Percentiles rank a stretch among this genome's conserved stretches.
Evolutionary conservation across 768 basidiomycete genomes (phyloP).

Genomic region (Pulveroboletus ravenelii): DNA sequence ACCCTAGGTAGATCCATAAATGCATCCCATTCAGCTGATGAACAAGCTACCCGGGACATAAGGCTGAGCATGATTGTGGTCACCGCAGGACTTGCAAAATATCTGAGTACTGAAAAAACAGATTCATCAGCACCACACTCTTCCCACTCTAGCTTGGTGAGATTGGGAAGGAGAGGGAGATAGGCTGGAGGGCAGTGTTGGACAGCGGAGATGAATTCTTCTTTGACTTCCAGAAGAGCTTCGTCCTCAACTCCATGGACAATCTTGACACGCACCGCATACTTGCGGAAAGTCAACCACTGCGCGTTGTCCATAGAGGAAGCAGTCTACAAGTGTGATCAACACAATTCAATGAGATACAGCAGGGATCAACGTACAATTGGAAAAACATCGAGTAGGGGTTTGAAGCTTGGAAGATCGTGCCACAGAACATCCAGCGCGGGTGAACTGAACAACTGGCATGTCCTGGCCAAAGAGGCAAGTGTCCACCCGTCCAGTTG

Average conservation of each 20-base stretch:
- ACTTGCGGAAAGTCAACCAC: conserved; percentile 19
- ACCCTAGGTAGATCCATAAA: conserved; percentile 12
- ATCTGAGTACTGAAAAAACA: conserved; percentile 11
- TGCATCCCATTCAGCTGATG: conserved; percentile 8
- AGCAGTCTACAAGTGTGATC: background rate
- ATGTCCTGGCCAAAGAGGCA: conserved; percentile 9
- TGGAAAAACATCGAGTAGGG: conserved; percentile 6
- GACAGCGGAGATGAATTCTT: conserved; percentile 9
- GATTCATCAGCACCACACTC: conserved; percentile 2
- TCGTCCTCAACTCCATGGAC: conserved; percentile 3
- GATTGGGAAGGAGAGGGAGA: conserved; percentile 22
- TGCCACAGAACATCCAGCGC: conserved; percentile 13
- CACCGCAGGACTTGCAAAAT: conserved; percentile 11
- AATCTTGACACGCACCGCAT: conserved; percentile 21
- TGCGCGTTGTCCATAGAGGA: conserved; percentile 4
- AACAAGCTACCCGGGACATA: conserved; percentile 8
- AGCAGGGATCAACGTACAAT: background rate
- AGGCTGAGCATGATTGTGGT: conserved; percentile 12
- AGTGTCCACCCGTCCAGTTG: conserved; percentile 1
- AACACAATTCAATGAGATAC: background rate
- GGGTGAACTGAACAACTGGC: conserved; percentile 10
- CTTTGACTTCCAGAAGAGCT: background rate
- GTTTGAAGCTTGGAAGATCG: conserved; percentile 8
- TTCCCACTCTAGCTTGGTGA: conserved; percentile 15
- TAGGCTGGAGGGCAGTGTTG: conserved; percentile 6